Percentiles rank a stretch among this genome's conserved stretches.
phyloP scores from a whole-genome alignment of 2,329 filamentous ascomycete species.

The Alternaria panax region DNA sequence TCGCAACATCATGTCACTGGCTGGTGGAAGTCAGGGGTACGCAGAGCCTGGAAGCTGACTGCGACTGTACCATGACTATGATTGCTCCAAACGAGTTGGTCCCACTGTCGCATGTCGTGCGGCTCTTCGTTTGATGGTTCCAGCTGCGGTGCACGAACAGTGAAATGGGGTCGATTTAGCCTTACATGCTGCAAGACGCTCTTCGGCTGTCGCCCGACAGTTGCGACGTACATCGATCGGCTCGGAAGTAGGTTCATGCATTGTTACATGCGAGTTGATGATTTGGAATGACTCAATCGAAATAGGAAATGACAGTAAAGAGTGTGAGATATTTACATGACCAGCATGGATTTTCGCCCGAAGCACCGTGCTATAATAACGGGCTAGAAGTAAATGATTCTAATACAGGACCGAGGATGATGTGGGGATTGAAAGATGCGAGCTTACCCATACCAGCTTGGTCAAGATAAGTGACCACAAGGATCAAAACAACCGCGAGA shows the following conservation, averaged over 20 bases:
- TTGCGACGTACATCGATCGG: background rate
- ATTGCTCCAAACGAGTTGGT: background rate
- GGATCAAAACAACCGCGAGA: background rate
- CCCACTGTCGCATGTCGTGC: background rate
- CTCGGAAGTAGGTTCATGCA: background rate
- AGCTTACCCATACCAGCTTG: background rate
- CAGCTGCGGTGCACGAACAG: background rate
- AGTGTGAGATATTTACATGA: background rate
- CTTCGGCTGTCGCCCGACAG: background rate
- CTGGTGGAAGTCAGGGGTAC: background rate
- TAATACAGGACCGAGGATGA: background rate
- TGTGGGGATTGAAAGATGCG: background rate
- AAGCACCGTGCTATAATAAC: background rate
- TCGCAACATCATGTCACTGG: background rate
- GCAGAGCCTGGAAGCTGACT: background rate
- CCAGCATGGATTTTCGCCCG: conserved; percentile 2
- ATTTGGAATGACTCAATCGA: background rate
- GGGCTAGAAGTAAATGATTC: background rate
- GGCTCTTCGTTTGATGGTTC: background rate
- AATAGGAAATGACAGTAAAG: background rate
- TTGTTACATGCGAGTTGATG: background rate
- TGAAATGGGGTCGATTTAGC: background rate
- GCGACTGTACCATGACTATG: background rate
- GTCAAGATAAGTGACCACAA: background rate
- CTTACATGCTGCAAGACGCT: background rate